These are phyloP conservation scores for Naganishia sp. DNA, from an alignment of 1,284 basidiomycete species.

Conservation along the genomic window DNA sequence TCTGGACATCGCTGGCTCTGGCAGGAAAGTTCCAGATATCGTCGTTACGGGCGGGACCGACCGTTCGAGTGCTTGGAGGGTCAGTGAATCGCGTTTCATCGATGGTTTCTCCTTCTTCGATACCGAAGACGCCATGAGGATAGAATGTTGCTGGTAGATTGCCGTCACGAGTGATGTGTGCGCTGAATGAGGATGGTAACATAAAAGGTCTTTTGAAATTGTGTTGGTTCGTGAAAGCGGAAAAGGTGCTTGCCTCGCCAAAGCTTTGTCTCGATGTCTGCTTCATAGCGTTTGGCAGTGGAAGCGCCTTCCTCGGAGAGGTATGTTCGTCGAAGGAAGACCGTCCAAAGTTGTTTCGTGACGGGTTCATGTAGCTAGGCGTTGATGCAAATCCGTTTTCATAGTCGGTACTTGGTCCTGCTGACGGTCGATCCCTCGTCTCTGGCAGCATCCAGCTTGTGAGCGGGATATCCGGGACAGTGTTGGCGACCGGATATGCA, in stretches of 20 bases:
- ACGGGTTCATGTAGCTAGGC: background rate
- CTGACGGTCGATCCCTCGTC: background rate
- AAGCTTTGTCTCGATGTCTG: constrained; percentile 3
- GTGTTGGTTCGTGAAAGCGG: background rate
- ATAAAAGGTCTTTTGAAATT: constrained; percentile 6
- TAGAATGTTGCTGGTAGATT: constrained; percentile 11
- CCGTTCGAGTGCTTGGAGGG: background rate
- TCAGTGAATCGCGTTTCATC: constrained; percentile 8
- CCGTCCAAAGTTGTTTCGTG: background rate
- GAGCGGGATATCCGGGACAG: constrained; percentile 18
- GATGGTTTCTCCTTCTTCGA: constrained; percentile 24
- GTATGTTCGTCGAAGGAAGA: background rate
- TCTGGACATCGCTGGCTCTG: background rate
- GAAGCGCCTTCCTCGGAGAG: background rate
- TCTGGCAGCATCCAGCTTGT: constrained; percentile 27
- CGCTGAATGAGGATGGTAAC: background rate
- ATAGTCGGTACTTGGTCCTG: background rate
- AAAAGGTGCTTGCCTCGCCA: background rate
- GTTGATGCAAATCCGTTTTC: background rate
- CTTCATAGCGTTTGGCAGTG: background rate
- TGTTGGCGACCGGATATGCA: constrained; percentile 22
- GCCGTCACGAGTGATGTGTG: constrained; percentile 13
- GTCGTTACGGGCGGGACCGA: background rate
- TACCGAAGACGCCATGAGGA: background rate
- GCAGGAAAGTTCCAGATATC: background rate